A percentile compares a stretch with the other conserved stretches of the same genome.
These are phyloP conservation scores for Dipodascus geniculatus DNA, from an alignment of 805 yeast species.

Conservation along the genomic window DNA sequence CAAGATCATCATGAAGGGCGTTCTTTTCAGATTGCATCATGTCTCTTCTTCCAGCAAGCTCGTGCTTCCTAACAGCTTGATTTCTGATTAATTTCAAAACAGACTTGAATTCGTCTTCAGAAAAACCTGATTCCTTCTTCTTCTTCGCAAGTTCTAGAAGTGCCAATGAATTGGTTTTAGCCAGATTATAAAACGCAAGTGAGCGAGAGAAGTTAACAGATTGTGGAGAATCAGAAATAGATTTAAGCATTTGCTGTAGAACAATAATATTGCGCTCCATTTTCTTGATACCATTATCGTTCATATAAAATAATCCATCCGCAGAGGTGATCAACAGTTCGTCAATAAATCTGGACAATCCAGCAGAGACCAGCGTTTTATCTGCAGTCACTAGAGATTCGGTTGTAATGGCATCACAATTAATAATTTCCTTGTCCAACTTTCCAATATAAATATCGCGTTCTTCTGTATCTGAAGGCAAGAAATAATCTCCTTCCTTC, in stretches of 20 bases:
- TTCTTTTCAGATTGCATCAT: conserved; percentile 13
- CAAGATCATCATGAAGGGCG: conserved; percentile 10
- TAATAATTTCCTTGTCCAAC: conserved; percentile 38
- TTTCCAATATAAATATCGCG: conserved; percentile 43
- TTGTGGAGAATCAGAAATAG: conserved; percentile 40
- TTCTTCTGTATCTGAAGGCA: conserved; percentile 43
- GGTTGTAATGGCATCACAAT: conserved; percentile 33
- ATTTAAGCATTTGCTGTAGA: conserved; percentile 57
- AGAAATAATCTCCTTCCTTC: conserved; percentile 38
- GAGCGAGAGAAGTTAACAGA: conserved; percentile 43
- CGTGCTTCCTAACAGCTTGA: conserved; percentile 21
- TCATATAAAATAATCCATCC: conserved; percentile 36
- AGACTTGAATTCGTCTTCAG: conserved; percentile 36
- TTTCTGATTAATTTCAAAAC: conserved; percentile 42
- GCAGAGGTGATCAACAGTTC: conserved; percentile 42
- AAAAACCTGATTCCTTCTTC: conserved; percentile 26
- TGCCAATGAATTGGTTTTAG: conserved; percentile 37
- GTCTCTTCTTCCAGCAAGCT: conserved; percentile 14
- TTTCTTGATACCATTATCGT: conserved; percentile 46
- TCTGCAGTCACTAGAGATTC: conserved; percentile 22
- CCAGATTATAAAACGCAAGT: conserved; percentile 43
- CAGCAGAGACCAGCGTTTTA: conserved; percentile 30
- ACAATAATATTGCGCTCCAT: conserved; percentile 51
- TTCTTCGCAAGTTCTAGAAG: conserved; percentile 31
- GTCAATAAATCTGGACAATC: conserved; percentile 42